Evolutionary conservation across 2,329 filamentous ascomycete genomes (phyloP), one percentile per base, ranked within the genome.

Genomic region (Monilinia vaccinii-corymbosi): DNA sequence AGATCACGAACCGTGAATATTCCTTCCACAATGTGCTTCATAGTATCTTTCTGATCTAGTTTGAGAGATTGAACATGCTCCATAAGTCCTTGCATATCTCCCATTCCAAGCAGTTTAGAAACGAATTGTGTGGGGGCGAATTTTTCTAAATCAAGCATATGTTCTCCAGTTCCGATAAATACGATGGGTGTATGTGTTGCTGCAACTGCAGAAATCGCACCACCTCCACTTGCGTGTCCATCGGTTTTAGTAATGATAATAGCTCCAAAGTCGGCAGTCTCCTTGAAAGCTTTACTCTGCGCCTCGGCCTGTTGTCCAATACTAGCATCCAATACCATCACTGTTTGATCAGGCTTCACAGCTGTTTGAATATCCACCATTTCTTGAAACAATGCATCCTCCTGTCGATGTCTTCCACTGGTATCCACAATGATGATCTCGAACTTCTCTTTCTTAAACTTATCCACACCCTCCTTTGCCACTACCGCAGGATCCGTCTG

Each of bases 221-320:
- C 94, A 79, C 94, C 94, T 69, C 94, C 94, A 50, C 90, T 89
- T 1, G 94, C 94, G 67, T 96, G 91, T 65, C 94, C 94, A 72
- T 99, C 94, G 0, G 93, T 97, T 78, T 99, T 99, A 56, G 94
- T 99, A 71, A 99, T 97, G 71, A 99, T 96, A 70, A 99, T 99
- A 65, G 94, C 91, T 71, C 94, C 94, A 69, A 97, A 99, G 73
- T 97, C 91, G 38, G 94, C 92, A 0, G 92, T 90, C 66, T 96
- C 91, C 74, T 99, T 99, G 83, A 99, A 99, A 0, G 94, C 94
- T 69, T 95, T 87, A 56, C 91, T 91, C 73, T 99, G 94, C 2
- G 89, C 85, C 75, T 99, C 94, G 8, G 94, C 94, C 66, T 94
- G 89, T 72, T 99, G 94, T 72, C 94, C 94, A 67, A 99, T 99